These are phyloP conservation scores for Vaccinium darrowii DNA, from an alignment of 148 eudicot species.

Conservation along the genomic window DNA sequence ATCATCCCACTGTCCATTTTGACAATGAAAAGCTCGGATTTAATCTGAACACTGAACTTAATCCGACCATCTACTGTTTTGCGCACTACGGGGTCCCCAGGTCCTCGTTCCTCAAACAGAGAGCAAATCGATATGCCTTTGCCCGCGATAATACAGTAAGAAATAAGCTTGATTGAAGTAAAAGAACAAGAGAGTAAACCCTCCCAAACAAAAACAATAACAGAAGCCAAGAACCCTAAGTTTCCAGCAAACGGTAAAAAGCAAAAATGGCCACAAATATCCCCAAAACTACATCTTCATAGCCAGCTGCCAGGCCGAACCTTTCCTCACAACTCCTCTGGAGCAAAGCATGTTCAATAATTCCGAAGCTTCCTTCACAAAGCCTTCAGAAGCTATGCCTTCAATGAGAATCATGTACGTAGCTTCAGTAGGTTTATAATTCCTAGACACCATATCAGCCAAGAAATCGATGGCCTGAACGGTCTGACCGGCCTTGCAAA, in stretches of 20 bases:
- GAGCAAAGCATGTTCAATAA: slow-evolving; percentile 45
- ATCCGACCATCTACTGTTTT: not conserved
- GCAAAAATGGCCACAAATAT: not conserved
- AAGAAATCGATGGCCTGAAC: slow-evolving; percentile 57
- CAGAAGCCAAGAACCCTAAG: not conserved
- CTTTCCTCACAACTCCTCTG: slow-evolving; percentile 52
- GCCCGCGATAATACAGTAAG: not conserved
- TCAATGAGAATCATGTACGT: slow-evolving; percentile 53
- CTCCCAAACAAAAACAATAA: not conserved
- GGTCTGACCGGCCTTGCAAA: slow-evolving; percentile 56
- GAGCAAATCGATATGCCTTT: not conserved
- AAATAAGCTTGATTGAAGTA: not conserved
- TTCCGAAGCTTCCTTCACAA: slow-evolving; percentile 50
- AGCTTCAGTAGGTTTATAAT: slow-evolving; percentile 56
- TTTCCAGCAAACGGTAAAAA: not conserved
- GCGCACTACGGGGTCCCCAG: too few relatives aligned
- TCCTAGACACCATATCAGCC: slow-evolving; percentile 52
- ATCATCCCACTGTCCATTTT: too few relatives aligned
- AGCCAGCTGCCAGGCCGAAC: slow-evolving; percentile 51
- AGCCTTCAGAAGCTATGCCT: slow-evolving; percentile 62
- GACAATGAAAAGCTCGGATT: too few relatives aligned
- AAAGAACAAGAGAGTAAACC: not conserved
- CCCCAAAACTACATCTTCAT: slow-evolving; percentile 32
- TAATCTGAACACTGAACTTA: too few relatives aligned
- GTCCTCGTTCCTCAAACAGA: too few relatives aligned